phyloP scores from a whole-genome alignment of 352 stramenopile genomes.

The Thalassiosira ordinaria region DNA sequence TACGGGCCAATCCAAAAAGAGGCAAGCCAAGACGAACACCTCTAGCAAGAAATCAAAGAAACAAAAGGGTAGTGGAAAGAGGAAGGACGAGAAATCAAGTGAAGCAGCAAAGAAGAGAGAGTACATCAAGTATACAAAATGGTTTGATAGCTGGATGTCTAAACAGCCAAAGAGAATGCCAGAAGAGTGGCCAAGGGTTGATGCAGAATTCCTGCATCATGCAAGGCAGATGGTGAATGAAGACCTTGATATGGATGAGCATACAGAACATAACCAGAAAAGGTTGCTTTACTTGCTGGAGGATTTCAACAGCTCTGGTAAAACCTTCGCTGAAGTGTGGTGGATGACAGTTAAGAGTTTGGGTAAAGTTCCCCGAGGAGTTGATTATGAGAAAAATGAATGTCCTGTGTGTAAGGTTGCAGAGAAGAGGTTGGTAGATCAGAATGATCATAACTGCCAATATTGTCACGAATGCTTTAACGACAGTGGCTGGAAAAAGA shows the following conservation, averaged over 20 bases:
- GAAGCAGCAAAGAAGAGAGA: conserved; percentile 12
- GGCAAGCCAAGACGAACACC: not conserved
- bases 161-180: not conserved
- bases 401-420: conserved; percentile 5
- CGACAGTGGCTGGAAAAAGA: conserved; percentile 15
- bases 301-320: not conserved
- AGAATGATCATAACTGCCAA: conserved; percentile 1
- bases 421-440: not conserved
- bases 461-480: conserved; percentile 15
- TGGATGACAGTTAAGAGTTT: not conserved
- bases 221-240: not conserved
- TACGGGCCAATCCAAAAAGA: not conserved
- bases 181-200: not conserved
- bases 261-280: not conserved
- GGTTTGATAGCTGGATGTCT: conserved; percentile 6
- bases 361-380: not conserved
- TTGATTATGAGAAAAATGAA: not conserved
- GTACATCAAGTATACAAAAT: not conserved
- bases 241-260: not conserved
- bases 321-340: conserved; percentile 10
- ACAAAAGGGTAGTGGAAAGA: not conserved
- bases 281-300: not conserved
- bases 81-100: conserved; percentile 2
- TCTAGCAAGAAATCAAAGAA: not conserved
- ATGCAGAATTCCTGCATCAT: conserved; percentile 4